These are phyloP conservation scores for Meredithiella fracta DNA, from an alignment of 2,329 filamentous ascomycete species.

Conservation along the genomic window DNA sequence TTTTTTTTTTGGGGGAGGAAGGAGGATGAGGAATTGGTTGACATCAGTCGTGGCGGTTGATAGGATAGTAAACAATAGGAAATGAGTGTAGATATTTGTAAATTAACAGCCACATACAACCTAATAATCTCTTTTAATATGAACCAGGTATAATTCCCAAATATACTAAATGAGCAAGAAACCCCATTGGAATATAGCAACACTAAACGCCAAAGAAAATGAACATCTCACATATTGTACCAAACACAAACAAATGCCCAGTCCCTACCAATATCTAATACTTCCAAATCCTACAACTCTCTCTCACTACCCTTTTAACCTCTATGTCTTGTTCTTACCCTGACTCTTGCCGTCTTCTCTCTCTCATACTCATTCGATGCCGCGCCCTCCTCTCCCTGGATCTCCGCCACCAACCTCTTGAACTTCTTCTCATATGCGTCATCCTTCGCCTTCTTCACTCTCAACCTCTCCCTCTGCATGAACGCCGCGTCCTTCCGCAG, in stretches of 20 bases:
- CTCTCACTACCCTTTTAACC: slow-evolving; percentile 18
- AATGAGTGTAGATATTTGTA: no score
- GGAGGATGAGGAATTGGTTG: no score
- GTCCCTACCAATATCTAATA: background rate
- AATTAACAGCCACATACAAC: no score
- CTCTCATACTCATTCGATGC: slow-evolving; percentile 81
- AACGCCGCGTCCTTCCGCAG: slow-evolving; percentile 91
- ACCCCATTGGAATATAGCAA: background rate
- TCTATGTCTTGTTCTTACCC: slow-evolving; percentile 29
- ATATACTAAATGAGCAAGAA: background rate
- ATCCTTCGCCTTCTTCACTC: slow-evolving; percentile 86
- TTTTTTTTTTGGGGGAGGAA: slow-evolving; percentile 9
- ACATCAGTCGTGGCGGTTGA: no score
- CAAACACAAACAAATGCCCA: background rate
- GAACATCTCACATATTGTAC: background rate
- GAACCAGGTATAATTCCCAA: no score
- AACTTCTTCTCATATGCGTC: slow-evolving; percentile 93
- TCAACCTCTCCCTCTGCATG: slow-evolving; percentile 74
- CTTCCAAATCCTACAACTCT: slow-evolving; percentile 9
- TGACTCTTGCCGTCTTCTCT: slow-evolving; percentile 62
- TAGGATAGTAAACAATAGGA: no score
- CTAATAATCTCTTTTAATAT: background rate
- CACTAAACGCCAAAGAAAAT: background rate
- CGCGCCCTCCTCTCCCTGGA: slow-evolving; percentile 80
- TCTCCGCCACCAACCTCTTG: slow-evolving; percentile 78